These are phyloP conservation scores for Ceratocystis diversiconidia DNA, from an alignment of 2,329 filamentous ascomycete genomes.

Conservation along the genomic window DNA sequence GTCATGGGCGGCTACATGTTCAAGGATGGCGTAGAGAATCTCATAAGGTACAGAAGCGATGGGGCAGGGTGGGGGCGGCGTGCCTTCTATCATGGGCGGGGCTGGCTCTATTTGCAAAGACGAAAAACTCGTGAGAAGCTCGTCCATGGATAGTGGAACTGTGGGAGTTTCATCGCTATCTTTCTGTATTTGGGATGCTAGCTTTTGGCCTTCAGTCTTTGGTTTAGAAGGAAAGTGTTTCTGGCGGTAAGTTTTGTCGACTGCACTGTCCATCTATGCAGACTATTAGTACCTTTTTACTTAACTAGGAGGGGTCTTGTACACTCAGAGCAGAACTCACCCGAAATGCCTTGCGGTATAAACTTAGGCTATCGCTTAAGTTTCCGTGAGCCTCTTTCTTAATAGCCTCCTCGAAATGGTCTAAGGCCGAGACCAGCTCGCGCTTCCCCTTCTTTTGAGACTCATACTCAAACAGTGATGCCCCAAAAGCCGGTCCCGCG, in stretches of 20 bases:
- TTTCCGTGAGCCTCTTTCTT: constrained; percentile 75
- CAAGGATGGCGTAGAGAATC: constrained; percentile 65
- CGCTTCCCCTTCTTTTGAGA: constrained; percentile 19
- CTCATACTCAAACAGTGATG: constrained; percentile 11
- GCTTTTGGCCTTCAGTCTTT: constrained; percentile 27
- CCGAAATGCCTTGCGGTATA: constrained; percentile 83
- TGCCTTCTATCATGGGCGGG: constrained; percentile 56
- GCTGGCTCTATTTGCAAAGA: constrained; percentile 51
- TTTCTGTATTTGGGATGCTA: constrained; percentile 12
- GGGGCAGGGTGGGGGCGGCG: constrained; percentile 61
- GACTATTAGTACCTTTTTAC: constrained; percentile 17
- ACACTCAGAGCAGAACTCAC: constrained; percentile 32
- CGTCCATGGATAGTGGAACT: constrained; percentile 36
- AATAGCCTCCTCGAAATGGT: constrained; percentile 85
- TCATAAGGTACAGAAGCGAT: constrained; percentile 69
- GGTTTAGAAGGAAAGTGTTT: constrained; percentile 62
- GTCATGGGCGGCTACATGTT: constrained; percentile 57
- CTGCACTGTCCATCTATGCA: constrained; percentile 59
- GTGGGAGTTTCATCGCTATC: constrained; percentile 19
- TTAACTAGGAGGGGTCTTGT: not conserved
- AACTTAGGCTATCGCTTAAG: constrained; percentile 71
- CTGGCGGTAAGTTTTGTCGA: constrained; percentile 76
- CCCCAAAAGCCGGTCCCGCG: constrained; percentile 13
- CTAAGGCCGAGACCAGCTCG: constrained; percentile 62
- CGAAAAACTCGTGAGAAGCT: constrained; percentile 67